phyloP scores from a whole-genome alignment of 2,329 filamentous ascomycete species.

The Aspergillus proliferans region DNA sequence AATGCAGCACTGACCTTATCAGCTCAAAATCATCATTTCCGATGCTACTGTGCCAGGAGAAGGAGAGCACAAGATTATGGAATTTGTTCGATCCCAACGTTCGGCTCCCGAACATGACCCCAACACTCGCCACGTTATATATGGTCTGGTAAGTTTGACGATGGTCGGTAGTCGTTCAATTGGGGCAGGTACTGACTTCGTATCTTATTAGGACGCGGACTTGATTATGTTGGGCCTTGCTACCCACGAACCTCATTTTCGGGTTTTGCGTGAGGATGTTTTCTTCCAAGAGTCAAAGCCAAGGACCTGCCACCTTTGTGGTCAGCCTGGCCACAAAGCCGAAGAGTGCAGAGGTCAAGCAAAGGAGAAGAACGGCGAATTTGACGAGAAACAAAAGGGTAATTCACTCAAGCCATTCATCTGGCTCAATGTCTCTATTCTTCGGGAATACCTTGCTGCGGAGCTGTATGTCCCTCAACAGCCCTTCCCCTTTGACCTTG shows the following conservation, averaged over 20 bases:
- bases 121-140: constrained; percentile 96
- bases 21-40: constrained; percentile 93
- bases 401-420: constrained; percentile 83
- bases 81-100: constrained; percentile 90
- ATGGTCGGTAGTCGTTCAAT: constrained; percentile 1
- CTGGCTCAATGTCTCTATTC: constrained; percentile 88
- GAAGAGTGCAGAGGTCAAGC: constrained; percentile 74
- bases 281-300: constrained; percentile 84
- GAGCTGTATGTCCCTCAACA: constrained; percentile 79
- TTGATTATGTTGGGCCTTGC: constrained; percentile 97
- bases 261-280: constrained; percentile 92
- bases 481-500: constrained; percentile 84
- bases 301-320: constrained; percentile 79
- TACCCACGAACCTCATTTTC: constrained; percentile 95
- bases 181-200: constrained; percentile 15
- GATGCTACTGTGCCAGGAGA: constrained; percentile 97
- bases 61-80: constrained; percentile 99
- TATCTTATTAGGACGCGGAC: constrained; percentile 64
- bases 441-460: constrained; percentile 86
- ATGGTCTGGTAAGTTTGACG: constrained; percentile 57
- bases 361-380: constrained; percentile 72
- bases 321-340: constrained; percentile 85
- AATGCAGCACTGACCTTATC: constrained; percentile 17
- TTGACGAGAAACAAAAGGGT: constrained; percentile 71
- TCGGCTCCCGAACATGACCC: constrained; percentile 86